A percentile compares a stretch with the other conserved stretches of the same genome.
phyloP scores from a whole-genome alignment of 1,284 basidiomycete species.

The Schizophyllum amplum region DNA sequence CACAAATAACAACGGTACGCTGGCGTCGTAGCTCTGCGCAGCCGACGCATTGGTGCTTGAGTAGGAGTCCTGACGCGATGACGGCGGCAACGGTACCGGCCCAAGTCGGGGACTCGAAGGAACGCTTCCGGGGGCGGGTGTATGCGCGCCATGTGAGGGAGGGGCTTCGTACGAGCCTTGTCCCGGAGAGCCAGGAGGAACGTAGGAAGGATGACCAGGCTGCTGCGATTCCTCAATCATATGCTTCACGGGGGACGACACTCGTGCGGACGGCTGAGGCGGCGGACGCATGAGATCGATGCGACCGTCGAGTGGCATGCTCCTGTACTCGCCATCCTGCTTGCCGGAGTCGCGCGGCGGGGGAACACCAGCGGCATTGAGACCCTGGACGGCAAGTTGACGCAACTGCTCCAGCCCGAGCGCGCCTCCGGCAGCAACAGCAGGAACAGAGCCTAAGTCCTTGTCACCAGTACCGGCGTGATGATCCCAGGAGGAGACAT shows the following conservation, averaged over 20 bases:
- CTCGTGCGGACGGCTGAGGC: conserved; percentile 6
- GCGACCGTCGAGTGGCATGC: conserved; percentile 78
- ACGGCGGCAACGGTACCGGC: conserved; percentile 32
- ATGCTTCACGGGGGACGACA: not conserved
- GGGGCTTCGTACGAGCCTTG: conserved; percentile 10
- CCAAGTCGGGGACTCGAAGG: conserved; percentile 32
- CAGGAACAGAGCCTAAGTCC: conserved; percentile 10
- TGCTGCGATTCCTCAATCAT: not conserved
- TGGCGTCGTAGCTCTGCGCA: conserved; percentile 1
- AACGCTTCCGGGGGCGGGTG: conserved; percentile 49
- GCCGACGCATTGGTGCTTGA: conserved; percentile 13
- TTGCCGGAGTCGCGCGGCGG: not conserved
- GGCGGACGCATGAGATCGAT: conserved; percentile 72
- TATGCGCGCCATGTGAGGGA: conserved; percentile 36
- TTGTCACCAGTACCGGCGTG: conserved; percentile 23
- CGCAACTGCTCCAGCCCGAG: conserved; percentile 66
- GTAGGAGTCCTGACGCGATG: conserved; percentile 20
- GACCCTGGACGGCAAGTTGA: conserved; percentile 55
- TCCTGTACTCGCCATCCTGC: conserved; percentile 62
- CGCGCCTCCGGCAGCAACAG: conserved; percentile 19
- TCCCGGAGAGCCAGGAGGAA: conserved; percentile 4
- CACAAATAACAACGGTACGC: not conserved
- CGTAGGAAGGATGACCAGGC: not conserved
- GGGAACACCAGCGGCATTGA: conserved; percentile 23
- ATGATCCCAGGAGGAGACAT: conserved; percentile 69